Base-by-base conservation (phyloP, 2,329 filamentous ascomycete genomes). In the Pseudogymnoascus sp. region DNA sequence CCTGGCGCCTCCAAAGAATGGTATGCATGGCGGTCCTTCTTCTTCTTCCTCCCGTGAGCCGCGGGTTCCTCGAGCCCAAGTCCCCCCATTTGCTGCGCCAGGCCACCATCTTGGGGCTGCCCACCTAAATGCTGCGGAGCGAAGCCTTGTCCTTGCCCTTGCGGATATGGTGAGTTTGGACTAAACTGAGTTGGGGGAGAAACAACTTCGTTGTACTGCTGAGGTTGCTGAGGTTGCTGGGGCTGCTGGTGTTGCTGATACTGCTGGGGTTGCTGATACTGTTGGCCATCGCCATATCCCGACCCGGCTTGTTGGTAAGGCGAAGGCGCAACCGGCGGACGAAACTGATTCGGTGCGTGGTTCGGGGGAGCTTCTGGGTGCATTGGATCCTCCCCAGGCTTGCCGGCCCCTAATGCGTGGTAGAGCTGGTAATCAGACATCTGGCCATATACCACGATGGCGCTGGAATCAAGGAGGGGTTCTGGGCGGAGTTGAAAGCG, bases 1-100 rank as follows among this genome's bases (percentile, higher is more conserved):
- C 81, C 81, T 11, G 87, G 82, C 22, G 89, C 85, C 67, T 93
- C 91, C 61, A 98, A 85, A 40, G 86, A 88, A 75, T 98, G 93
- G 75, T 96, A 90, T 67, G 93, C 93, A 77, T 98, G 93, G 65
- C 91, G 86, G 74, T 97, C 89, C 82, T 96, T 97, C 85, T 96
- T 98, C 82, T 93, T 91, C 75, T 81, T 89, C 74, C 86, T 78
- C 67, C 75, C 75, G 65, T 75, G 75, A 65, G 72, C 82, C 63
- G 77, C 77, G 2, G 79, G 78, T 59, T 83, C 74, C 37, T 80
- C 78, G 68, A 96, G 78, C 41, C 82, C 87, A 83, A 96, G 84
- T 65, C 86, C 86, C 43, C 88, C 87, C 88, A 96, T 89, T 75
- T 96, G 91, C 62, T 86, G 82, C 56, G 86, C 82, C 65, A 91